Evolutionary conservation across 2,329 filamentous ascomycete genomes (phyloP), one percentile per base, ranked within the genome.

Genomic region (Xylaria sp.): DNA sequence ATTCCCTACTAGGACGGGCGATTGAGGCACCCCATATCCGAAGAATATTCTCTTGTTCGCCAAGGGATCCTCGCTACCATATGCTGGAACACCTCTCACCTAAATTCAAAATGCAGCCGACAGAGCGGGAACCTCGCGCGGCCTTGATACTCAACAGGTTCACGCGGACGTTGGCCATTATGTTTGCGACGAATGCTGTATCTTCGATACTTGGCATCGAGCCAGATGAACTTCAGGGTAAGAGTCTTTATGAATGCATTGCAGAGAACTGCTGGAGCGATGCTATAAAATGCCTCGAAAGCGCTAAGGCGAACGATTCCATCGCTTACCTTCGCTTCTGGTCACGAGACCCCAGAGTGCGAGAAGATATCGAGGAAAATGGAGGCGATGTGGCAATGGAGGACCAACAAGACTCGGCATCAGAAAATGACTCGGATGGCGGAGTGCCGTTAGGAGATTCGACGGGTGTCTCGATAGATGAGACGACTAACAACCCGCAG

Each of bases 281-380:
- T 74, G 93, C 93, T 3, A 89, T 95, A 41, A 88, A 89, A 70
- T 94, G 92, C 75, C 81, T 97, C 39, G 94, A 97, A 80, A 92
- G 91, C 73, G 93, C 94, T 25, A 97, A 97, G 78, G 91, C 91
- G 34, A 97, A 97, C 75, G 93, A 97, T 78, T 97, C 94, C 1
- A 96, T 97, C 75, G 93, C 94, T 1, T 97, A 97, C 76, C 84
- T 97, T 68, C 91, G 94, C 20, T 97, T 97, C 79, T 93, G 90
- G 87, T 95, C 92, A 76, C 87, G 92, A 63, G 91, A 96, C 77
- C 93, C 93, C 20, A 85, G 91, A 37, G 83, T 86, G 65, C 85
- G 84, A 34, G 85, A 87, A 64, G 85, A 88, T 60, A 81, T 85
- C 12, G 78, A 82, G 50, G 78, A 80, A 20, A 80, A 84, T 10